phyloP scores from a whole-genome alignment of 768 basidiomycete species.

The Xerocomellus amylosporus region DNA sequence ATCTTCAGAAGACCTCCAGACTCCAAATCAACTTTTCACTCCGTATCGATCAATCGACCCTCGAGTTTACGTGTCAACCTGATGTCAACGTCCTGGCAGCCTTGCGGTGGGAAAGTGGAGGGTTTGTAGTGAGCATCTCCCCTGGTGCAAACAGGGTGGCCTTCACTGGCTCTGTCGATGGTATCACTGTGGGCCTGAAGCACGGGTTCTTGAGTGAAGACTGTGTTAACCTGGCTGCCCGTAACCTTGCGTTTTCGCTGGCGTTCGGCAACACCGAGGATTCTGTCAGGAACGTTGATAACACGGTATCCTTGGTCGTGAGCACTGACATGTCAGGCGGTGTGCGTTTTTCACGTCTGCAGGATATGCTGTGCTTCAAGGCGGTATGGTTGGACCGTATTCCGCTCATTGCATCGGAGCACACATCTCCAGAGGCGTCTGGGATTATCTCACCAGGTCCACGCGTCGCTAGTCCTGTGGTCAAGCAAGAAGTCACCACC shows the following conservation, averaged over 20 bases:
- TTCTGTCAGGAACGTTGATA: conserved; percentile 36
- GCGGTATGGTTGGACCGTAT: conserved; percentile 92
- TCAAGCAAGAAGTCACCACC: conserved; percentile 52
- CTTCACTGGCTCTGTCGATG: conserved; percentile 78
- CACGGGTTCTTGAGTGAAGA: conserved; percentile 86
- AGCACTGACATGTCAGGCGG: conserved; percentile 82
- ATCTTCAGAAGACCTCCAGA: conserved; percentile 36
- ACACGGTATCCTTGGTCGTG: conserved; percentile 69
- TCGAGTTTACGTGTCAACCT: conserved; percentile 85
- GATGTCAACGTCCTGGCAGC: conserved; percentile 91
- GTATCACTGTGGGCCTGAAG: conserved; percentile 75
- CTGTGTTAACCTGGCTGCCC: conserved; percentile 74
- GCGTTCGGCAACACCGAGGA: conserved; percentile 57
- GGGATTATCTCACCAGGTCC: conserved; percentile 17
- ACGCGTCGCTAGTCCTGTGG: conserved; percentile 7
- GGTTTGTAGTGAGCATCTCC: conserved; percentile 76
- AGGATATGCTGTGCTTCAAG: conserved; percentile 93
- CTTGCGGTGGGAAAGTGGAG: conserved; percentile 91
- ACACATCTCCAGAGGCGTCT: conserved; percentile 20
- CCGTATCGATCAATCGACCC: conserved; percentile 84
- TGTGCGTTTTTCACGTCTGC: conserved; percentile 80
- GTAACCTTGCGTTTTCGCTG: conserved; percentile 78
- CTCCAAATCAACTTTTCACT: conserved; percentile 83
- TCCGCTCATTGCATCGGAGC: conserved; percentile 59
- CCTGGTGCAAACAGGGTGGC: conserved; percentile 70